Evolutionary conservation across 208 protist species (phyloP), one percentile per base, ranked within the genome.

Genomic region (Phytomonas sp.): DNA sequence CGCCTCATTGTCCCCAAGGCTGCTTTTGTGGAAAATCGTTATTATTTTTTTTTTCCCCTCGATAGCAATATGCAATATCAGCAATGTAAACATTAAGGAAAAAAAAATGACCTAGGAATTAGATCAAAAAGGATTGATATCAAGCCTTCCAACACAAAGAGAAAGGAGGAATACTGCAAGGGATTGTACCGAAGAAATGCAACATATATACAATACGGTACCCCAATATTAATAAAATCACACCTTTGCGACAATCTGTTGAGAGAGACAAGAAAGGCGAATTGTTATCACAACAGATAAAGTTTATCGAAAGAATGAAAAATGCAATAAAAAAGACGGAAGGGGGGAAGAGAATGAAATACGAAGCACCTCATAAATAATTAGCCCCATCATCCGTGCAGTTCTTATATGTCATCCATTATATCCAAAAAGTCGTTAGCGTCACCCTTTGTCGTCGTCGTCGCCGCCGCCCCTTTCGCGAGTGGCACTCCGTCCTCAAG

Each of bases 331-430:
- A 40, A 40, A 40, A 40, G n/a, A n/a, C n/a, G n/a, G n/a, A n/a
- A n/a, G n/a, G n/a, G n/a, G n/a, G n/a, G n/a, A n/a, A 40, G 4
- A 40, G 10, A 40, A 40, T 40, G 36, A 40, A 40, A 10, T 10
- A 10, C 4, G 36, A 40, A 40, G 36, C 36, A 12, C 36, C 36
- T 12, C 36, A 12, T 40, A 10, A 40, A 40, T 10, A 12, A 40
- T 40, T 40, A 12, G 10, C 36, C 4, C 36, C 36, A 12, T 40
- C 4, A 10, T n/a, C n/a, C n/a, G n/a, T n/a, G n/a, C n/a, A n/a
- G n/a, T n/a, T n/a, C n/a, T n/a, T n/a, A n/a, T n/a, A 29, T 32
- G 2, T 79, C 60, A 95, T 95, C 90, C 90, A 95, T 92, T 42
- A 95, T 79, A 66, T 95, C 87, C 10, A 95, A 75, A 66, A 95